phyloP scores from a whole-genome alignment of 2,329 filamentous ascomycete genomes.

The Helicocarpus griseus region DNA sequence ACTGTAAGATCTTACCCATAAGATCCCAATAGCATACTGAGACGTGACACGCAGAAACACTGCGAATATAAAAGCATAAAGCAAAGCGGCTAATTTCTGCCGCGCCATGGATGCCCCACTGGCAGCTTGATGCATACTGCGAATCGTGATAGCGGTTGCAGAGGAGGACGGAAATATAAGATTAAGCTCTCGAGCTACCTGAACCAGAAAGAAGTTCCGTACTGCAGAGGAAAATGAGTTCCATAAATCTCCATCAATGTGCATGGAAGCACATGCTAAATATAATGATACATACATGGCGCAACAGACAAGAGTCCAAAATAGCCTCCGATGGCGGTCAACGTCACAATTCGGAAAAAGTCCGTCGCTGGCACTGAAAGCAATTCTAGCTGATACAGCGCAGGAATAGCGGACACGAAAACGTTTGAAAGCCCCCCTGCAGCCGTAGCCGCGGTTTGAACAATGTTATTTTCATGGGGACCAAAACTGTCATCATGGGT shows the following conservation, averaged over 20 bases:
- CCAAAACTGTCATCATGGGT: slow-evolving; percentile 31
- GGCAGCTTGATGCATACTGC: slow-evolving; percentile 51
- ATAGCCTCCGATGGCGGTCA: slow-evolving; percentile 12
- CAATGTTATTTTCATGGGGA: slow-evolving; percentile 39
- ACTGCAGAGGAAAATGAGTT: slow-evolving; percentile 22
- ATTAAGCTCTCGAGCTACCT: slow-evolving; percentile 36
- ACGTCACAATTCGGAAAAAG: slow-evolving; percentile 10
- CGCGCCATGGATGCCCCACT: slow-evolving; percentile 44
- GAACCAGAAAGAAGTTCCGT: slow-evolving; percentile 58
- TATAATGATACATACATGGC: slow-evolving; percentile 28
- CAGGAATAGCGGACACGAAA: slow-evolving; percentile 38
- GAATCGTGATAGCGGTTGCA: slow-evolving; percentile 53
- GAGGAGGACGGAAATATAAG: slow-evolving; percentile 52
- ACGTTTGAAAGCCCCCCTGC: slow-evolving; percentile 35
- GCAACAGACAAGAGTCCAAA: slow-evolving; percentile 57
- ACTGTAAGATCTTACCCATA: slow-evolving; percentile 34
- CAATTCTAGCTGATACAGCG: slow-evolving; percentile 35
- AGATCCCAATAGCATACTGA: slow-evolving; percentile 50
- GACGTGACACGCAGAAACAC: slow-evolving; percentile 47
- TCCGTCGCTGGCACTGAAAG: slow-evolving; percentile 16
- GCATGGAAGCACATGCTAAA: slow-evolving; percentile 7
- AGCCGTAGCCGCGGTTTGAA: slow-evolving; percentile 38
- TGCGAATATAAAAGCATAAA: slow-evolving; percentile 41
- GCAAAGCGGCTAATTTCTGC: slow-evolving; percentile 48
- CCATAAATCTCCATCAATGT: slow-evolving; percentile 4